Base-by-base conservation (phyloP, 1,284 basidiomycete genomes). In the Trichosporon inkin region DNA sequence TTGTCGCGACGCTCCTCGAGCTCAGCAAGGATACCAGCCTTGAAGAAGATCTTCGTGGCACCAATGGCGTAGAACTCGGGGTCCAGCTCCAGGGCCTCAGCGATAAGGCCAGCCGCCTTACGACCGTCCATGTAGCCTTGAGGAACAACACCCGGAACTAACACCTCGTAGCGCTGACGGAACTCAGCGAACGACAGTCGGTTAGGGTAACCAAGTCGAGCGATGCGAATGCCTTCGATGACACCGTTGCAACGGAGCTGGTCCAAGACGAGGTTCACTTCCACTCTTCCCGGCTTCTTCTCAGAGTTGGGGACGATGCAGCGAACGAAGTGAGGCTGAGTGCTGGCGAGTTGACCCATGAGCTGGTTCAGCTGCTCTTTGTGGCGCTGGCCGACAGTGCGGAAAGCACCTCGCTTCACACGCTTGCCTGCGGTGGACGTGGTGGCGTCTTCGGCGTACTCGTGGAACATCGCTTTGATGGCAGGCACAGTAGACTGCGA, bases 171-270 rank as follows among this genome's bases (percentile, higher is more conserved):
- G 10, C 96, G 88, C 69, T 94, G 92, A 22, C 94, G 86, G 81
- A 99, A 99, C 76, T 99, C 96, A 67, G 92, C 88, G 76, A 99
- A 99, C 2, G 94, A 91, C 1, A 98, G 84, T 37, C 96, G 84
- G 77, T 99, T 99, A 0, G 96, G 96, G 75, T 98, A 99, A 6
- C 96, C 96, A 3, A 97, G 84, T 53, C 96, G 88, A 10, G 96
- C 96, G 66, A 99, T 99, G 58, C 96, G 89, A 70, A 99, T 99
- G 49, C 96, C 96, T 78, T 99, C 96, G 28, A 99, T 84, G 0
- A 99, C 96, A 87, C 96, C 96, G 77, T 99, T 99, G 78, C 96
- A 99, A 6, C 96, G 86, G 19, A 99, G 82, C 74, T 99, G 96
- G 72, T 99, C 95, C 10, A 99, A 85, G 0, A 99, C 93, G 37